These are phyloP conservation scores for Vigna reflexopilosa DNA, from an alignment of 306 rosid genomes.

Conservation along the genomic window DNA sequence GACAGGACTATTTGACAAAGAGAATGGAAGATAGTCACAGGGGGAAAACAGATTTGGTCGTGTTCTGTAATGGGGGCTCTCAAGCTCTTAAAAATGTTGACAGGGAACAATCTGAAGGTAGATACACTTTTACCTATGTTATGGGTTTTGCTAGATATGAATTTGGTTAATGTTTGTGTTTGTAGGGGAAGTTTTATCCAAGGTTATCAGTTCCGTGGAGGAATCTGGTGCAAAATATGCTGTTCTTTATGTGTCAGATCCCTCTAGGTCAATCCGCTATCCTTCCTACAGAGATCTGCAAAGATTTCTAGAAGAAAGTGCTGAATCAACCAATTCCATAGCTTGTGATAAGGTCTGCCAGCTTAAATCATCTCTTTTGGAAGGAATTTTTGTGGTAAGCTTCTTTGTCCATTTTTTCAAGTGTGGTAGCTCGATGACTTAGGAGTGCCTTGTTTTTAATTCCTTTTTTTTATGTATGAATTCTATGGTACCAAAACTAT, in stretches of 20 bases:
- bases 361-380: conserved; percentile 89
- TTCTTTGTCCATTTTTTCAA: conserved; percentile 39
- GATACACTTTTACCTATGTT: conserved; percentile 37
- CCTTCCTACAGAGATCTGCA: conserved; percentile 74
- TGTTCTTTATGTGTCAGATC: conserved; percentile 87
- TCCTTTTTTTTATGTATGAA: conserved; percentile 1
- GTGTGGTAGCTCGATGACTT: conserved; percentile 13
- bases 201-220: conserved; percentile 73
- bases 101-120: conserved; percentile 70
- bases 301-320: conserved; percentile 80
- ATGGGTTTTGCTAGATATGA: conserved; percentile 22
- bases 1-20: conserved; percentile 78
- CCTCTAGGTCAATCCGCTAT: conserved; percentile 62
- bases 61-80: conserved; percentile 70
- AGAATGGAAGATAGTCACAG: conserved; percentile 60
- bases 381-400: conserved; percentile 90
- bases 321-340: conserved; percentile 54
- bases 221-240: conserved; percentile 83
- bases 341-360: conserved; percentile 83
- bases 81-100: conserved; percentile 51
- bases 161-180: conserved; percentile 42
- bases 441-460: neutral
- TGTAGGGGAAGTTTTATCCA: conserved; percentile 70
- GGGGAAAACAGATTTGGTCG: conserved; percentile 77
- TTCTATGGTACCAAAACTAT: conserved; percentile 19